phyloP scores from a whole-genome alignment of 441 rosid genomes.

The Hura crepitans region DNA sequence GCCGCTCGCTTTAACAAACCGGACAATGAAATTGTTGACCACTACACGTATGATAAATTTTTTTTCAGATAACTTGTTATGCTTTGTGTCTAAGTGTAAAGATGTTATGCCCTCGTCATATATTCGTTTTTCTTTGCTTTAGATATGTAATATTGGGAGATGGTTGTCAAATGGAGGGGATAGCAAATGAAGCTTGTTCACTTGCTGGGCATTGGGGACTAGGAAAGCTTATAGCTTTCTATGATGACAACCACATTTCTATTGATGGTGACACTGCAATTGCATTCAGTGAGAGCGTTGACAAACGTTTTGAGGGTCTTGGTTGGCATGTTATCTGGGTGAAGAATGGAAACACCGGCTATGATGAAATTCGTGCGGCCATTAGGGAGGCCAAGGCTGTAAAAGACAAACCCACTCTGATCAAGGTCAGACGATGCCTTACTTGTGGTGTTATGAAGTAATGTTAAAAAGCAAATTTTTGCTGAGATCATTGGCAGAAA shows the following conservation, averaged over 20 bases:
- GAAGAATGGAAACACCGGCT: slow-evolving; percentile 88
- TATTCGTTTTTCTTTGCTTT: slow-evolving; percentile 14
- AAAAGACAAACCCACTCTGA: slow-evolving; percentile 82
- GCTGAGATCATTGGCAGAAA: background rate
- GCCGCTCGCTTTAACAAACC: slow-evolving; percentile 98
- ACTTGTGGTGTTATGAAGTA: slow-evolving; percentile 3
- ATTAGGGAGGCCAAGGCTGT: slow-evolving; percentile 90
- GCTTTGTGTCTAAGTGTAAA: slow-evolving; percentile 3
- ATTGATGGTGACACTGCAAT: slow-evolving; percentile 90
- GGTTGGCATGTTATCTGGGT: slow-evolving; percentile 99
- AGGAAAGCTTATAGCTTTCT: slow-evolving; percentile 86
- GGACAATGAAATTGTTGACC: slow-evolving; percentile 80
- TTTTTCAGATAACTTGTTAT: background rate
- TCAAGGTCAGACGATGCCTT: slow-evolving; percentile 50
- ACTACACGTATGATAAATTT: slow-evolving; percentile 61
- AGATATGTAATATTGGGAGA: slow-evolving; percentile 74
- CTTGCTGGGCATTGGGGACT: slow-evolving; percentile 94
- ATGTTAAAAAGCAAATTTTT: background rate
- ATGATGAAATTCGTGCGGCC: slow-evolving; percentile 92
- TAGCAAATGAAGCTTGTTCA: slow-evolving; percentile 78
- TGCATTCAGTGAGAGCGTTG: slow-evolving; percentile 85
- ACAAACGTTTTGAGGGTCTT: slow-evolving; percentile 72
- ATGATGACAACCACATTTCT: slow-evolving; percentile 93
- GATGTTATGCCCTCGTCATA: background rate
- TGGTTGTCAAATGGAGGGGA: slow-evolving; percentile 95